Evolutionary conservation across 768 basidiomycete genomes (phyloP).

Genomic region (Lentinula detonsa): DNA sequence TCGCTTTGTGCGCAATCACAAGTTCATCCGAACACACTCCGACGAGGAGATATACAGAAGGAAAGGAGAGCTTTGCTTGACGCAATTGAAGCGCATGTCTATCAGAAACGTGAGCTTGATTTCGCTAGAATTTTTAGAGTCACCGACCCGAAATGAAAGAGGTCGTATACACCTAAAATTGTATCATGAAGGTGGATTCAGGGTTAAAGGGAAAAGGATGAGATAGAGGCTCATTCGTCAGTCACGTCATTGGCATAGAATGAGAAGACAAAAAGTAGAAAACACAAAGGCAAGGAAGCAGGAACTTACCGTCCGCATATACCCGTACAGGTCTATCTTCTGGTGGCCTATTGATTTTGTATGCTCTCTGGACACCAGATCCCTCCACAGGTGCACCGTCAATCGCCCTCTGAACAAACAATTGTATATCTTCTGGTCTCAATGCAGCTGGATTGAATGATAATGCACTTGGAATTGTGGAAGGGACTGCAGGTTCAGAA

Average conservation of each 20-base stretch:
- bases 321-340: slow-evolving; percentile 75
- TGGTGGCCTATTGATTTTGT: slow-evolving; percentile 86
- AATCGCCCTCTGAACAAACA: slow-evolving; percentile 71
- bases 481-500: slow-evolving; percentile 35
- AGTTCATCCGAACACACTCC: slow-evolving; percentile 92
- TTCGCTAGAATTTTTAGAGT: slow-evolving; percentile 2
- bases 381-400: slow-evolving; percentile 48
- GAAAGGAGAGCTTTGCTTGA: slow-evolving; percentile 93
- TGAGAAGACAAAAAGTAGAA: background rate
- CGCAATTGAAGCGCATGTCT: slow-evolving; percentile 94
- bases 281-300: background rate
- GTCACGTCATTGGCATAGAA: background rate
- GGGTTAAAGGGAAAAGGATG: background rate
- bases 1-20: slow-evolving; percentile 72
- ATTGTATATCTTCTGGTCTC: slow-evolving; percentile 71
- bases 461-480: slow-evolving; percentile 20
- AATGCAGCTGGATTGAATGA: slow-evolving; percentile 63
- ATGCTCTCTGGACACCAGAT: slow-evolving; percentile 33
- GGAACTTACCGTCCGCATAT: slow-evolving; percentile 82
- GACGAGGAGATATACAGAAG: slow-evolving; percentile 82
- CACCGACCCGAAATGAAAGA: slow-evolving; percentile 91
- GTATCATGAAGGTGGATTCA: background rate
- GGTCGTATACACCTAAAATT: slow-evolving; percentile 80
- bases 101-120: slow-evolving; percentile 5
- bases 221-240: background rate